Evolutionary conservation across 768 basidiomycete species (phyloP).

Genomic region (Hericium coralloides): DNA sequence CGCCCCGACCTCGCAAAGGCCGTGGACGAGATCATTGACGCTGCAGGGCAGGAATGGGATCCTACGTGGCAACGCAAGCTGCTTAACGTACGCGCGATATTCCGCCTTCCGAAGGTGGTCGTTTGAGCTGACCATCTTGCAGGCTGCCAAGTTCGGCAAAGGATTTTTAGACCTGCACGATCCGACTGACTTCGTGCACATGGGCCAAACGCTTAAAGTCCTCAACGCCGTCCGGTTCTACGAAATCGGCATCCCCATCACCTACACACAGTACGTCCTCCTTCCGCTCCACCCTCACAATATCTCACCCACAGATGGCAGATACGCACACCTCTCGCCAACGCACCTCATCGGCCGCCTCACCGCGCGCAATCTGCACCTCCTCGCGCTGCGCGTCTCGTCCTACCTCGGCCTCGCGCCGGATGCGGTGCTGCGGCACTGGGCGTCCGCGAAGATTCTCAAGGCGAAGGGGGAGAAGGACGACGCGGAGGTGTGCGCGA

Average conservation of each 20-base stretch:
- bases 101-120: neutral
- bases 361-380: constrained; percentile 80
- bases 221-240: constrained; percentile 88
- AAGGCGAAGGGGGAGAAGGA: constrained; percentile 53
- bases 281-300: neutral
- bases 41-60: constrained; percentile 89
- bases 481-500: constrained; percentile 70
- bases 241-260: constrained; percentile 89
- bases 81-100: constrained; percentile 50
- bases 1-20: constrained; percentile 78
- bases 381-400: constrained; percentile 88
- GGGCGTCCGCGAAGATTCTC: constrained; percentile 90
- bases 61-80: constrained; percentile 82
- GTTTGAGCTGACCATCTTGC: neutral
- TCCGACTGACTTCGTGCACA: constrained; percentile 83
- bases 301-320: constrained; percentile 22
- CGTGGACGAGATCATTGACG: constrained; percentile 88
- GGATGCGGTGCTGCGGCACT: constrained; percentile 84
- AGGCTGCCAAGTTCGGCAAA: constrained; percentile 97
- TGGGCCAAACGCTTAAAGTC: constrained; percentile 90
- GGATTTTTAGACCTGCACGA: constrained; percentile 91
- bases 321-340: constrained; percentile 77
- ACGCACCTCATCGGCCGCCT: constrained; percentile 74
- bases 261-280: constrained; percentile 66
- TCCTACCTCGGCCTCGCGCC: constrained; percentile 76